phyloP scores from a whole-genome alignment of 176 grass and related monocot genomes.

The Poa pratensis region DNA sequence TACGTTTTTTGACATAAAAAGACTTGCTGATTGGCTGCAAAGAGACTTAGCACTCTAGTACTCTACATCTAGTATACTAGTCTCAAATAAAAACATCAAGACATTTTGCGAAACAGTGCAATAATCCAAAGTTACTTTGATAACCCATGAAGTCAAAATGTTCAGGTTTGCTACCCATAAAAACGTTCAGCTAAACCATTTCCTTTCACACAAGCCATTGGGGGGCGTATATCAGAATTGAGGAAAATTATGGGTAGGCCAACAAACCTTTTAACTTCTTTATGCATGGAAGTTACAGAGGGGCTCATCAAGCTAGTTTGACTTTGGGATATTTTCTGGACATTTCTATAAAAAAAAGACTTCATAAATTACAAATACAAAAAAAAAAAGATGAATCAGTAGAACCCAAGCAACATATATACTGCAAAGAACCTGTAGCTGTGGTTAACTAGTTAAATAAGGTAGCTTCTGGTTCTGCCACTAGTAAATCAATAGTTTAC shows the following conservation, averaged over 20 bases:
- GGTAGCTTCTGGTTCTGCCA: neutral
- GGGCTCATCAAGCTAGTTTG: neutral
- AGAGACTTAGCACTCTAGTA: neutral
- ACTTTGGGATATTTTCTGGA: neutral
- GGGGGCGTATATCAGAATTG: neutral
- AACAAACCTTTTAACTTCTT: neutral
- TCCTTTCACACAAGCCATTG: neutral
- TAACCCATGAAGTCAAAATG: neutral
- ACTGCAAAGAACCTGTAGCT: conserved; percentile 5
- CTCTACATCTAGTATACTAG: conserved; percentile 20
- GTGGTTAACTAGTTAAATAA: conserved; percentile 1
- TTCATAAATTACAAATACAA: neutral
- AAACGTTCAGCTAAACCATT: conserved; percentile 1
- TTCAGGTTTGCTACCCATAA: neutral
- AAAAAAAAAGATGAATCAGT: neutral
- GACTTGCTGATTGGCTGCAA: neutral
- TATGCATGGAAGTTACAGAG: neutral
- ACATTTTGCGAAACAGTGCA: neutral
- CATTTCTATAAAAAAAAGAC: neutral
- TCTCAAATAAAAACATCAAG: conserved; percentile 16
- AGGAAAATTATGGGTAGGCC: conserved; percentile 9
- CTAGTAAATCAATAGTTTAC: neutral
- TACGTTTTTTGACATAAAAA: neutral
- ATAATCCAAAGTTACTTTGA: neutral
- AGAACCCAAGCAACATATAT: neutral